Percentiles rank a stretch among this genome's conserved stretches.
These are phyloP conservation scores for Penicillium daleae DNA, from an alignment of 495 filamentous ascomycete genomes.

Conservation along the genomic window DNA sequence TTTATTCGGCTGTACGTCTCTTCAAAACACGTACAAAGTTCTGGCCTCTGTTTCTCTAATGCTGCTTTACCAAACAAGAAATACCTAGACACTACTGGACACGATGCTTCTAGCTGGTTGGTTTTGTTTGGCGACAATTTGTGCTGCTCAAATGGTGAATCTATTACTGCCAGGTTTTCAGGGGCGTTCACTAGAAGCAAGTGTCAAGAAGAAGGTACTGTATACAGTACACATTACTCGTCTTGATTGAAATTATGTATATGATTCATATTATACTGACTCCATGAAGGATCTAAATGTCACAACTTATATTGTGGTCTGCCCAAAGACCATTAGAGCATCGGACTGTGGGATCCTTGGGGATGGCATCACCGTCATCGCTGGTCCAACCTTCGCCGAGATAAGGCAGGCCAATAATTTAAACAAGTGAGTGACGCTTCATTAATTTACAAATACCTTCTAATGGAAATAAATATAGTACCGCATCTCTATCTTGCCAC, in stretches of 20 bases:
- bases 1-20: not conserved
- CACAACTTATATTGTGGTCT: not conserved
- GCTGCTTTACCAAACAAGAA: not conserved
- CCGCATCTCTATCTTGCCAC: not conserved
- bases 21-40: not conserved
- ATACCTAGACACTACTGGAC: not conserved
- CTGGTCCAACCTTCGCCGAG: not conserved
- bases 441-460: not conserved
- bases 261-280: no score
- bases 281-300: not conserved
- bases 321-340: not conserved
- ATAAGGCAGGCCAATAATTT: not conserved
- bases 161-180: not conserved
- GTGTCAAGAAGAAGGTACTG: not conserved
- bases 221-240: not conserved
- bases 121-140: not conserved
- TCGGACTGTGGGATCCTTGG: not conserved
- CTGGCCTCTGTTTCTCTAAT: not conserved
- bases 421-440: not conserved
- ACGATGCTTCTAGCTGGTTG: not conserved
- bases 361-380: not conserved
- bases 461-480: not conserved
- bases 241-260: not conserved
- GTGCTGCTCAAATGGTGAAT: not conserved
- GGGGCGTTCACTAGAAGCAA: not conserved